A percentile compares a stretch with the other conserved stretches of the same genome.
Evolutionary conservation across 306 rosid genomes (phyloP).

Genomic region (Trifolium repens): DNA sequence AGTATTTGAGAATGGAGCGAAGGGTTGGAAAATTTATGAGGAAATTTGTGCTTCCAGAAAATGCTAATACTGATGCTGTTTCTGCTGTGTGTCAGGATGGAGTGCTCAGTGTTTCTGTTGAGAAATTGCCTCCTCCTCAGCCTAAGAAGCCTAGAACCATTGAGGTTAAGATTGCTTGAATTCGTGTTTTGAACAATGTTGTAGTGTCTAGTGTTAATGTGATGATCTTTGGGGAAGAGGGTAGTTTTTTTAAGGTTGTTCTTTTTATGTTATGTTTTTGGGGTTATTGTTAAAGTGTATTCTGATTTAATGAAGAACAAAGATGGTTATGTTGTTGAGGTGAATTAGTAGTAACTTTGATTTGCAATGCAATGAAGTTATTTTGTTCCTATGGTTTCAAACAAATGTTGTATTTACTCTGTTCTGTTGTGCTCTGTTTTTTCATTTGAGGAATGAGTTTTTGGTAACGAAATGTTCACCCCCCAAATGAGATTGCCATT

Average conservation of each 20-base stretch:
- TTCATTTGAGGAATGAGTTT: too few species aligned
- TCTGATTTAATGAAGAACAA: neutral
- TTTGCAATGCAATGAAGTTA: too few species aligned
- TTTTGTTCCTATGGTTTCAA: too few species aligned
- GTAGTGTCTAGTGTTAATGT: neutral
- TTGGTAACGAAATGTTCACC: too few species aligned
- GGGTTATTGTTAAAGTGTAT: neutral
- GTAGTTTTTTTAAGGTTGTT: neutral
- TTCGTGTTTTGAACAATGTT: neutral
- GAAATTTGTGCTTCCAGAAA: slow-evolving; percentile 85
- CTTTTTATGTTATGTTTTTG: neutral
- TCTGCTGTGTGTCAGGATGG: slow-evolving; percentile 84
- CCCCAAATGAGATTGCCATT: too few species aligned
- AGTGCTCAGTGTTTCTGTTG: slow-evolving; percentile 72
- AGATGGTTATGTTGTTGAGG: too few species aligned
- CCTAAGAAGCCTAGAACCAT: slow-evolving; percentile 87
- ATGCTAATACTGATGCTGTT: slow-evolving; percentile 63
- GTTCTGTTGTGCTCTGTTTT: too few species aligned
- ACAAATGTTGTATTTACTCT: too few species aligned
- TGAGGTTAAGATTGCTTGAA: slow-evolving; percentile 71
- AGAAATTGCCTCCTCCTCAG: slow-evolving; percentile 87
- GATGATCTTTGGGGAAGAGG: neutral
- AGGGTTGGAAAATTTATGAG: slow-evolving; percentile 85
- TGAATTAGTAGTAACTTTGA: too few species aligned
- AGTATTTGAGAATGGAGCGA: slow-evolving; percentile 85